Conservation (phyloP, 2,329 filamentous ascomycete species). For the Hypoxylon sp. region DNA sequence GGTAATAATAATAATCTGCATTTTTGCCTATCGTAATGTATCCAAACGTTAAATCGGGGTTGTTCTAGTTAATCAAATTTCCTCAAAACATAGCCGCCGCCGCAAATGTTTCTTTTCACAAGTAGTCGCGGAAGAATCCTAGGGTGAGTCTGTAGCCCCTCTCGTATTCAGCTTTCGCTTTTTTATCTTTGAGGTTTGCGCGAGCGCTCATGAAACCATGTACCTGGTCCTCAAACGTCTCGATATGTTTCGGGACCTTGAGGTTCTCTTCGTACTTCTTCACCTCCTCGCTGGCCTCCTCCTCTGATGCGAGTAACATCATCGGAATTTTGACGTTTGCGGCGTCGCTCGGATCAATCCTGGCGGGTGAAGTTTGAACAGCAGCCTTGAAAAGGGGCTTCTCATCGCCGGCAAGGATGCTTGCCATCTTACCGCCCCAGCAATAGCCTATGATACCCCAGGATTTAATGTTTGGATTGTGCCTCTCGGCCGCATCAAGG, state of each 20-base stretch:
- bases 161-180: slow-evolving; percentile 71
- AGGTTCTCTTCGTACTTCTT: slow-evolving; percentile 67
- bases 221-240: slow-evolving; percentile 74
- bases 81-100: too few relatives aligned
- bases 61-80: too few relatives aligned
- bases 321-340: slow-evolving; percentile 49
- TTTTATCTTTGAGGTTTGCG: slow-evolving; percentile 67
- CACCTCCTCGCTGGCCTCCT: slow-evolving; percentile 69
- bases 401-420: slow-evolving; percentile 64
- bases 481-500: slow-evolving; percentile 64
- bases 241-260: slow-evolving; percentile 69
- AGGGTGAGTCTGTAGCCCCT: slow-evolving; percentile 72
- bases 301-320: slow-evolving; percentile 72
- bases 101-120: slow-evolving; percentile 8
- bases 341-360: slow-evolving; percentile 73
- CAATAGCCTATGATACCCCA: slow-evolving; percentile 74
- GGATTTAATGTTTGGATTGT: slow-evolving; percentile 68
- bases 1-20: too few relatives aligned
- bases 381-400: slow-evolving; percentile 65
- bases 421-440: slow-evolving; percentile 76
- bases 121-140: slow-evolving; percentile 68
- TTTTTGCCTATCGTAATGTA: too few relatives aligned
- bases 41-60: too few relatives aligned
- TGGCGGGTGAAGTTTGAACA: slow-evolving; percentile 69
- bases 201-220: slow-evolving; percentile 81